These are phyloP conservation scores for Aureobasidium pullulans DNA, from an alignment of 2,329 filamentous ascomycete genomes.

Conservation along the genomic window DNA sequence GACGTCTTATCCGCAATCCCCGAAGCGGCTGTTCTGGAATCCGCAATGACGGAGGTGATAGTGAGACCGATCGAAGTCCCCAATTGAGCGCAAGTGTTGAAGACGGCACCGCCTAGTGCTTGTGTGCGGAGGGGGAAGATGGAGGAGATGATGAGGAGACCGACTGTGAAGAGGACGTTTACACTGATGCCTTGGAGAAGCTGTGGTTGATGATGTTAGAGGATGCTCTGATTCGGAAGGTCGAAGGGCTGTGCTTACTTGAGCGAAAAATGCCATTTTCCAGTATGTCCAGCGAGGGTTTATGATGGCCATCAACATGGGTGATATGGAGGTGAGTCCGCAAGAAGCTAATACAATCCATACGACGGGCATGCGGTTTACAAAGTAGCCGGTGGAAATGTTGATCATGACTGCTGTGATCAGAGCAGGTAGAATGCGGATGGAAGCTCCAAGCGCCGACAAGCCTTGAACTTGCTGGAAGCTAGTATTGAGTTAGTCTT, in stretches of 20 bases:
- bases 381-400: conserved; percentile 20
- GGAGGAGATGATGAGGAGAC: conserved; percentile 36
- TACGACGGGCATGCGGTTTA: conserved; percentile 17
- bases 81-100: conserved; percentile 38
- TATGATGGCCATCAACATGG: conserved; percentile 50
- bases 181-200: conserved; percentile 25
- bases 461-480: conserved; percentile 22
- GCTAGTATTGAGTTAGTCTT: conserved; percentile 11
- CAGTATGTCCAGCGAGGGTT: conserved; percentile 46
- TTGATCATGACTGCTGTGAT: conserved; percentile 36
- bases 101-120: conserved; percentile 38
- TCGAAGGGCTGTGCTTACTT: conserved; percentile 32
- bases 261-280: conserved; percentile 24
- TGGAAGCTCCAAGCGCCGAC: conserved; percentile 17
- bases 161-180: conserved; percentile 37
- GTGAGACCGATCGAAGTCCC: conserved; percentile 35
- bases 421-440: conserved; percentile 41
- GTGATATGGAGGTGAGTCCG: conserved; percentile 36
- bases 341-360: conserved; percentile 15
- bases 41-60: conserved; percentile 32
- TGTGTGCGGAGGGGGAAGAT: conserved; percentile 36
- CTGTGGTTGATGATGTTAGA: neutral
- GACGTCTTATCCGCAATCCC: conserved; percentile 24
- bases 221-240: conserved; percentile 24
- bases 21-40: conserved; percentile 19